A percentile compares a stretch with the other conserved stretches of the same genome.
These are phyloP conservation scores for Aspergillus ochraceus DNA, from an alignment of 2,329 filamentous ascomycete genomes.

Conservation along the genomic window DNA sequence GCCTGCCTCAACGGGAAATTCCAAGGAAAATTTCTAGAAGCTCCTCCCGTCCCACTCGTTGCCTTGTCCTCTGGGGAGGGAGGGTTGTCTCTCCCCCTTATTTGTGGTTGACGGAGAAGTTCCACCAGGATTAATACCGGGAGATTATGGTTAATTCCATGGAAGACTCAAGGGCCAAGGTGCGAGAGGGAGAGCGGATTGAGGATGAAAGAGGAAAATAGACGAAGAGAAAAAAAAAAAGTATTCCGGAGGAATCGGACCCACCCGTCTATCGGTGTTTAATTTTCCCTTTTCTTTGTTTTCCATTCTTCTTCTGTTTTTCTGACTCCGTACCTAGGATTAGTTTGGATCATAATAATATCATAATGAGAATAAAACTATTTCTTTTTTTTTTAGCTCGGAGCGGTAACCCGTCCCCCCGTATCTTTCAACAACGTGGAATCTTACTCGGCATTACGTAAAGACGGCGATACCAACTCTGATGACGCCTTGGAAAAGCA, in stretches of 20 bases:
- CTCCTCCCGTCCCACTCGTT: conserved; percentile 10
- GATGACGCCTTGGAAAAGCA: neutral
- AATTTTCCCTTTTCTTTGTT: neutral
- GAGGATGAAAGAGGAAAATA: neutral
- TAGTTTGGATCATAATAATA: neutral
- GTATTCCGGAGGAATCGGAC: neutral
- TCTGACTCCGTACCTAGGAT: neutral
- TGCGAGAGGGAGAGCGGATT: neutral
- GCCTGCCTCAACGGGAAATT: conserved; percentile 22
- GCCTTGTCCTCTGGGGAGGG: conserved; percentile 11
- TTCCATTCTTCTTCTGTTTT: neutral
- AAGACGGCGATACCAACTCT: neutral
- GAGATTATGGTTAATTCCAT: neutral
- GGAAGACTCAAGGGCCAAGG: neutral
- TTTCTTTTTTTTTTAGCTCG: neutral
- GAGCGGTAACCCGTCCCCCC: neutral
- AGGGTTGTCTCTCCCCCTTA: conserved; percentile 16
- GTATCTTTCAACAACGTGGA: conserved; percentile 6
- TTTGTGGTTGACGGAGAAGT: neutral
- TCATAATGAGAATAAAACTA: neutral
- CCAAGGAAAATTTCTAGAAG: conserved; percentile 28
- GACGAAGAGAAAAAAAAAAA: neutral
- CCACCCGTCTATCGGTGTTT: neutral
- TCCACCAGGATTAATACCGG: neutral
- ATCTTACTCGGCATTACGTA: conserved; percentile 10